Percentiles rank a stretch among this genome's conserved stretches.
Conservation (phyloP, 768 basidiomycete genomes). For the Ephemerocybe angulata region DNA sequence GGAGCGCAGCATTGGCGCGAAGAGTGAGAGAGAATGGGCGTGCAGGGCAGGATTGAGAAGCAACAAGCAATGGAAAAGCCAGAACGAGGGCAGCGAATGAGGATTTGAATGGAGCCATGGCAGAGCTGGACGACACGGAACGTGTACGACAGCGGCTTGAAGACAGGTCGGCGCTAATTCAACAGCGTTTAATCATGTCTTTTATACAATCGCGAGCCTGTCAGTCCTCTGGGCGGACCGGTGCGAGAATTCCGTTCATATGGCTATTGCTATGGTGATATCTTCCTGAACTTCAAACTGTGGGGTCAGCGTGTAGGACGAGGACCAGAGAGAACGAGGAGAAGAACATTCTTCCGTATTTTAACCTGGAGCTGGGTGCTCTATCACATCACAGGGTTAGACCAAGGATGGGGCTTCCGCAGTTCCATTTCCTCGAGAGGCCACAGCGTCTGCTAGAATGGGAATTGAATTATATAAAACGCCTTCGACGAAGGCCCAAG, state of each 20-base stretch:
- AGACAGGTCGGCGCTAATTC: neutral
- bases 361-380: neutral
- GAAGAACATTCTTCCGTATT: slow-evolving; percentile 1
- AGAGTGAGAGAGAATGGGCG: slow-evolving; percentile 30
- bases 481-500: too few relatives aligned
- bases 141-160: too few relatives aligned
- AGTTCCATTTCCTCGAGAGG: too few relatives aligned
- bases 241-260: neutral
- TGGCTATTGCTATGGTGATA: neutral
- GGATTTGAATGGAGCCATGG: neutral
- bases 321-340: neutral
- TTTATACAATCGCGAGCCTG: neutral
- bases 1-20: slow-evolving; percentile 39
- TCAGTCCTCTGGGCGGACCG: neutral
- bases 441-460: too few relatives aligned
- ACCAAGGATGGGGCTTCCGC: neutral
- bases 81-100: slow-evolving; percentile 20
- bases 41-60: slow-evolving; percentile 24
- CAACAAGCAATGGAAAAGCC: slow-evolving; percentile 21
- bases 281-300: neutral
- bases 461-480: too few relatives aligned
- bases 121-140: neutral
- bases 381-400: neutral
- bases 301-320: neutral
- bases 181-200: neutral